Evolutionary conservation across 345 rosid genomes (phyloP).

Genomic region (Murraya paniculata): DNA sequence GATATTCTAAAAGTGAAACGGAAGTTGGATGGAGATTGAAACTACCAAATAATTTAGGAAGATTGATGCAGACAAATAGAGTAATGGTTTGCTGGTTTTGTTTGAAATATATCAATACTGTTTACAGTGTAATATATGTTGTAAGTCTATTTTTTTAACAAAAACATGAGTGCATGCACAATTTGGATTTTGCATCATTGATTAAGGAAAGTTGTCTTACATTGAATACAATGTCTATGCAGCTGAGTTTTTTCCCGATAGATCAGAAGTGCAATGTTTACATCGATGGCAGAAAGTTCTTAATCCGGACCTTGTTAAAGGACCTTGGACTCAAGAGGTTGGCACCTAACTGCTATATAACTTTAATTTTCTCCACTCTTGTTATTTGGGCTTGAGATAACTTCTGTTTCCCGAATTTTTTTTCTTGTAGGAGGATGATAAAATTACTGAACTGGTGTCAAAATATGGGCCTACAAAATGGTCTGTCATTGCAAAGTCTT

Average conservation of each 20-base stretch:
- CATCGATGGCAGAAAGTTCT: slow-evolving; percentile 99
- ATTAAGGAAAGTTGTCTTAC: neutral
- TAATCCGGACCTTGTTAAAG: slow-evolving; percentile 92
- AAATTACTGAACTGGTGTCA: slow-evolving; percentile 70
- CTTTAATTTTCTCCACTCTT: slow-evolving; percentile 14
- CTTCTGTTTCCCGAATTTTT: slow-evolving; percentile 1
- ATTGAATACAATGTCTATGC: slow-evolving; percentile 26
- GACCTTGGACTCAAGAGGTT: slow-evolving; percentile 99
- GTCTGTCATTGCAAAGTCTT: slow-evolving; percentile 86
- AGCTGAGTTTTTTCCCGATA: slow-evolving; percentile 78
- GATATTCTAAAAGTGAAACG: neutral
- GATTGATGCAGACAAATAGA: neutral
- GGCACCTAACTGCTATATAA: slow-evolving; percentile 5
- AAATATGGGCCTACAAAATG: slow-evolving; percentile 88
- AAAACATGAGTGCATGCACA: neutral
- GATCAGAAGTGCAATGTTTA: slow-evolving; percentile 97
- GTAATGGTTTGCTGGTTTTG: neutral
- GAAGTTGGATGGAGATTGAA: neutral
- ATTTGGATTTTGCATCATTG: neutral
- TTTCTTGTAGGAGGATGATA: slow-evolving; percentile 76
- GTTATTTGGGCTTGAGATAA: slow-evolving; percentile 10
- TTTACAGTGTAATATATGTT: neutral
- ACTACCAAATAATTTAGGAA: neutral
- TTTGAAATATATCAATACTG: neutral
- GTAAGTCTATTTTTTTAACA: neutral